These are phyloP conservation scores for Lachancea nothofagi DNA, from an alignment of 805 yeast species.

Conservation along the genomic window DNA sequence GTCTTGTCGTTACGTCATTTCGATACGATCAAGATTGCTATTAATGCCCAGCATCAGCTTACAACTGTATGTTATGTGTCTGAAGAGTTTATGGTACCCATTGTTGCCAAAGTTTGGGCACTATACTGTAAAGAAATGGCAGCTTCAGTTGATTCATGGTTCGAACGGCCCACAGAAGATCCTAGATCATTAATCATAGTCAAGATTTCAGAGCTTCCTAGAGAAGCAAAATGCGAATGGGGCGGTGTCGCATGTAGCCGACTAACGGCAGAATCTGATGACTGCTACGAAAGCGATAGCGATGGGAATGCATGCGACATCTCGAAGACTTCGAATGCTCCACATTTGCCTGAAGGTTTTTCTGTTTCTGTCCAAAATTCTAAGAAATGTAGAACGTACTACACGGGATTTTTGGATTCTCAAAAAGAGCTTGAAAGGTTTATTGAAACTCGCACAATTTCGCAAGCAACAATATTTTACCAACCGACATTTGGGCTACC, in stretches of 20 bases:
- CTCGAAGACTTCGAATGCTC: neutral
- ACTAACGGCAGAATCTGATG: conserved; percentile 13
- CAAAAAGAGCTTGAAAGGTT: conserved; percentile 9
- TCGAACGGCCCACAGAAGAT: neutral
- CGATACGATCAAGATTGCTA: conserved; percentile 51
- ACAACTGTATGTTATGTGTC: conserved; percentile 54
- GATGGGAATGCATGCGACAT: conserved; percentile 37
- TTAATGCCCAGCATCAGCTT: conserved; percentile 42
- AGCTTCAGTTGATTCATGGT: neutral
- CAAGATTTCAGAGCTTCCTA: conserved; percentile 55
- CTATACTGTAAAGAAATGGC: conserved; percentile 34
- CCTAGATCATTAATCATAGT: conserved; percentile 42
- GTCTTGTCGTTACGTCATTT: conserved; percentile 71
- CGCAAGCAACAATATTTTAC: conserved; percentile 5
- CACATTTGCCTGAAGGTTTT: neutral
- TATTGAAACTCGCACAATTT: conserved; percentile 1
- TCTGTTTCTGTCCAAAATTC: neutral
- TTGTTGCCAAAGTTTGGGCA: conserved; percentile 42
- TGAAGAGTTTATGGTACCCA: conserved; percentile 23
- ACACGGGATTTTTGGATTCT: conserved; percentile 21
- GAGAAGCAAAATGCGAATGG: conserved; percentile 67
- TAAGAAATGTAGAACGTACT: conserved; percentile 10
- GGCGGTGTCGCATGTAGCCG: conserved; percentile 50
- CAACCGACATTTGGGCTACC: conserved; percentile 13
- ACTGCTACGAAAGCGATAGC: conserved; percentile 33